phyloP scores from a whole-genome alignment of 2,329 filamentous ascomycete species.

The Fonsecaea nubica region DNA sequence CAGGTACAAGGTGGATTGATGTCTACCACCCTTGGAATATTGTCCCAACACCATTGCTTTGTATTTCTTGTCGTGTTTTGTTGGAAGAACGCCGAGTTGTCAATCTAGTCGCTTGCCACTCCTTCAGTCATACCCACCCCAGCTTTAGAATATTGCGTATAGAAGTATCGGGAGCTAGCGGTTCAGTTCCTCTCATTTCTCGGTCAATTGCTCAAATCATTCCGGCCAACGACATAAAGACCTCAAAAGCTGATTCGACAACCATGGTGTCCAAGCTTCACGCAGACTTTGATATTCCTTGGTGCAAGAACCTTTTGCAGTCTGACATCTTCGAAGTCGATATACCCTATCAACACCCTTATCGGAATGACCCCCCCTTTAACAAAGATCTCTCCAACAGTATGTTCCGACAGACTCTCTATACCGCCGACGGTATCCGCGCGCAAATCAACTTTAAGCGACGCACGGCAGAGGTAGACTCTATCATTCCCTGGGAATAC shows the following conservation, averaged over 20 bases:
- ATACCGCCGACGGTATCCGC: slow-evolving; percentile 25
- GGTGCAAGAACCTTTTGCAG: slow-evolving; percentile 11
- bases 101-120: background rate
- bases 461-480: slow-evolving; percentile 22
- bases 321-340: slow-evolving; percentile 13
- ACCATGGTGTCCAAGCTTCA: slow-evolving; percentile 6
- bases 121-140: background rate
- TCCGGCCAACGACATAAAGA: background rate
- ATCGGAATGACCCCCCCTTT: background rate
- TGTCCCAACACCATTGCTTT: background rate
- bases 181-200: background rate
- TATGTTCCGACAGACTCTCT: slow-evolving; percentile 32
- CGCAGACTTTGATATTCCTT: slow-evolving; percentile 18
- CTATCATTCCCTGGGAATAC: slow-evolving; percentile 21
- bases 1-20: background rate
- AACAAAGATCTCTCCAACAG: slow-evolving; percentile 20
- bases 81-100: background rate
- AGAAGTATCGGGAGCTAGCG: background rate
- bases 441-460: slow-evolving; percentile 29
- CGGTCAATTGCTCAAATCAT: background rate
- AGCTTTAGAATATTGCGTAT: background rate
- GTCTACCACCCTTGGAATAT: background rate
- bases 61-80: background rate
- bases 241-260: background rate
- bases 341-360: background rate